Percentiles rank a stretch among this genome's conserved stretches.
These are phyloP conservation scores for Forsythia viridissima DNA, from an alignment of 257 asterid species.

Conservation along the genomic window DNA sequence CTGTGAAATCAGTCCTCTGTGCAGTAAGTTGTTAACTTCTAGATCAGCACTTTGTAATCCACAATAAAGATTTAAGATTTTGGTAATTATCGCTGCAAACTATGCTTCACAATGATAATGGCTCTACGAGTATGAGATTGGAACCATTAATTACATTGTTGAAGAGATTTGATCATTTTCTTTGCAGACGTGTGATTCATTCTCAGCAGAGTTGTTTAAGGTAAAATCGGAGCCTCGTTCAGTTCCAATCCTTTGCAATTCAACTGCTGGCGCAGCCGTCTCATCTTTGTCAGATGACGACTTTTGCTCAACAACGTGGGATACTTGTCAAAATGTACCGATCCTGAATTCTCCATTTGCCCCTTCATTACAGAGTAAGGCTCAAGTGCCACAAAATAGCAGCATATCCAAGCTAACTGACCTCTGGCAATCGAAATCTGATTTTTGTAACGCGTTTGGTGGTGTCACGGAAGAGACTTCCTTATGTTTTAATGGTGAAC, in stretches of 20 bases:
- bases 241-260: slow-evolving; percentile 78
- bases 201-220: slow-evolving; percentile 72
- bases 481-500: slow-evolving; percentile 65
- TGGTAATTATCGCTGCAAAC: too few species aligned
- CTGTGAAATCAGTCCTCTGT: slow-evolving; percentile 77
- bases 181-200: slow-evolving; percentile 78
- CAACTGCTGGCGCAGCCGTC: slow-evolving; percentile 39
- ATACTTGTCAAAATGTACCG: slow-evolving; percentile 56
- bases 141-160: too few species aligned
- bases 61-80: too few species aligned
- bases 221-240: slow-evolving; percentile 42
- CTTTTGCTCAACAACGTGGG: slow-evolving; percentile 82
- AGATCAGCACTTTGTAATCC: background rate
- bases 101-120: too few species aligned
- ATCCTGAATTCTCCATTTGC: slow-evolving; percentile 80
- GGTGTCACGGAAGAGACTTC: slow-evolving; percentile 41
- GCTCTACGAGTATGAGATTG: too few species aligned
- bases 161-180: background rate
- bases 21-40: slow-evolving; percentile 60
- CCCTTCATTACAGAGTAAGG: slow-evolving; percentile 63
- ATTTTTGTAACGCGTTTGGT: slow-evolving; percentile 77
- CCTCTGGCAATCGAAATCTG: slow-evolving; percentile 78
- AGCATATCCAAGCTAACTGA: slow-evolving; percentile 57
- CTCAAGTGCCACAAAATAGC: slow-evolving; percentile 47
- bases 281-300: slow-evolving; percentile 39